These are phyloP conservation scores for Zoysia matrella DNA, from an alignment of 202 grass and related monocot species.

Conservation along the genomic window DNA sequence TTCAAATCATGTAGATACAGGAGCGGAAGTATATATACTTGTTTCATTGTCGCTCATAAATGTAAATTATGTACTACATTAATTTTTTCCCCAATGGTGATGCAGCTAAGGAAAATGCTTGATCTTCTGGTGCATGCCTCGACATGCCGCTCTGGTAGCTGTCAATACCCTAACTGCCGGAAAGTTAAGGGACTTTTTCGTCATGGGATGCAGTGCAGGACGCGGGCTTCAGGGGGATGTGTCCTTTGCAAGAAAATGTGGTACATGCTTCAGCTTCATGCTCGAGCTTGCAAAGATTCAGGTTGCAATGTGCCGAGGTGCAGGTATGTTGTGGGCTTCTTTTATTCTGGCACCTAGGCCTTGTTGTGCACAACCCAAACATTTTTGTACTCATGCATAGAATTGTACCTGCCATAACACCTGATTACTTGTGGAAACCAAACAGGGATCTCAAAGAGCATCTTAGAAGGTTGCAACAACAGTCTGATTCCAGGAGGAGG, in stretches of 20 bases:
- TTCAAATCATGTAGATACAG: not conserved
- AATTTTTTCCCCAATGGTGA: slow-evolving; percentile 38
- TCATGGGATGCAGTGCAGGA: slow-evolving; percentile 87
- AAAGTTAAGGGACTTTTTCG: slow-evolving; percentile 98
- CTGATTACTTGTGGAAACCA: slow-evolving; percentile 33
- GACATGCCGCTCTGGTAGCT: slow-evolving; percentile 81
- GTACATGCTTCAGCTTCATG: slow-evolving; percentile 98
- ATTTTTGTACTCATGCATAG: slow-evolving; percentile 1
- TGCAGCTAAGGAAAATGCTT: slow-evolving; percentile 99
- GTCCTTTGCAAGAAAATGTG: slow-evolving; percentile 97
- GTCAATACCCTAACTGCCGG: slow-evolving; percentile 92
- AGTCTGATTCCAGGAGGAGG: slow-evolving; percentile 91
- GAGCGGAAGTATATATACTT: not conserved
- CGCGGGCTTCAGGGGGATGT: slow-evolving; percentile 91
- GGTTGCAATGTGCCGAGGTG: slow-evolving; percentile 87
- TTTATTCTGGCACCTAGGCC: slow-evolving; percentile 4
- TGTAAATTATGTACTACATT: slow-evolving; percentile 12
- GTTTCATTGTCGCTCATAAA: not conserved
- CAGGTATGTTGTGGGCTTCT: slow-evolving; percentile 65
- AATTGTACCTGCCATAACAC: slow-evolving; percentile 21
- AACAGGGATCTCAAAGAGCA: slow-evolving; percentile 98
- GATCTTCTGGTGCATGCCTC: slow-evolving; percentile 96
- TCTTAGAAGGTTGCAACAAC: slow-evolving; percentile 90
- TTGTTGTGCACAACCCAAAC: not conserved
- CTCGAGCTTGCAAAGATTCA: slow-evolving; percentile 94